These are phyloP conservation scores for Magnaporthiopsis incrustans DNA, from an alignment of 2,329 filamentous ascomycete genomes.

Conservation along the genomic window DNA sequence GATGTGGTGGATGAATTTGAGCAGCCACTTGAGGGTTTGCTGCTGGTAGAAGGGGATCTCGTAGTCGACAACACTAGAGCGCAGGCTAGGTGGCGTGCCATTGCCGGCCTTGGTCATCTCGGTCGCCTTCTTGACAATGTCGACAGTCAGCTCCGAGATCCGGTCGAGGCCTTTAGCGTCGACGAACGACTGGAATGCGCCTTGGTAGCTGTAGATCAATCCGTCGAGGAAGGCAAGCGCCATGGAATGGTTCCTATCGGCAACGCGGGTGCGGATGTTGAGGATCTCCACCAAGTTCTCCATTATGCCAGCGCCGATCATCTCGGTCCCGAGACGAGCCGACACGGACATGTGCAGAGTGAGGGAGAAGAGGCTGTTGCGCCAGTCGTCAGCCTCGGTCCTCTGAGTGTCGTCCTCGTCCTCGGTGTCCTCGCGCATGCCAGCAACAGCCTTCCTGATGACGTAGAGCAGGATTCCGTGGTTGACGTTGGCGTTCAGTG, in stretches of 20 bases:
- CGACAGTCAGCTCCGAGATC: constrained; percentile 79
- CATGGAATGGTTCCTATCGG: constrained; percentile 75
- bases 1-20: constrained; percentile 95
- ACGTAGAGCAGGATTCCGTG: constrained; percentile 93
- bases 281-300: constrained; percentile 86
- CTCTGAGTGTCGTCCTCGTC: constrained; percentile 50
- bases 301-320: constrained; percentile 83
- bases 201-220: constrained; percentile 76
- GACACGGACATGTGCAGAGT: constrained; percentile 72
- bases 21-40: constrained; percentile 83
- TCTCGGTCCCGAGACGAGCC: constrained; percentile 67
- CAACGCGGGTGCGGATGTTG: constrained; percentile 70
- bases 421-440: constrained; percentile 48
- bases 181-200: constrained; percentile 77
- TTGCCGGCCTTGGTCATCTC: constrained; percentile 57
- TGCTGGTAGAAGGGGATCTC: constrained; percentile 89
- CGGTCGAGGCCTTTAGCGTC: constrained; percentile 76
- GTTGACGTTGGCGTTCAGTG: constrained; percentile 92
- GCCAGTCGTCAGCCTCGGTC: constrained; percentile 77
- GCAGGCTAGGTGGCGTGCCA: constrained; percentile 60
- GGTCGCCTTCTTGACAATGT: constrained; percentile 66
- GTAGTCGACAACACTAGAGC: constrained; percentile 84
- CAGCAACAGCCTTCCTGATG: constrained; percentile 80
- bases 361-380: constrained; percentile 81
- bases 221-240: constrained; percentile 83